Percentiles rank a stretch among this genome's conserved stretches.
Evolutionary conservation across 257 asterid genomes (phyloP).

Genomic region (Ehretia macrophylla): DNA sequence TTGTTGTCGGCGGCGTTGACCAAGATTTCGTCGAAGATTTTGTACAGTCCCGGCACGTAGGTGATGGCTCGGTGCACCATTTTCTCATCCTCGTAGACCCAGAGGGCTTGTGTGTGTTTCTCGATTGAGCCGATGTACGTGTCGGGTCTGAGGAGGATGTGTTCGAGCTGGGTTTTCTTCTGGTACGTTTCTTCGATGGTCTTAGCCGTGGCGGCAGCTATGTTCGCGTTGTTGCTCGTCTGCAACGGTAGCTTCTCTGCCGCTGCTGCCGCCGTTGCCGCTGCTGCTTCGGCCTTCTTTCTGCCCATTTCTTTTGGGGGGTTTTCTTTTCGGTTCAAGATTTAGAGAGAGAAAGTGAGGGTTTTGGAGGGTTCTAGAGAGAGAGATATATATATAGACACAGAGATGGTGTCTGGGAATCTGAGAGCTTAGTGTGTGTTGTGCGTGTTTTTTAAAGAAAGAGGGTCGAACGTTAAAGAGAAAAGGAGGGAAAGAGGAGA

Average conservation of each 20-base stretch:
- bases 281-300: constrained; percentile 6
- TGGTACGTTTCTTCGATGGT: constrained; percentile 93
- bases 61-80: constrained; percentile 58
- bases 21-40: constrained; percentile 88
- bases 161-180: constrained; percentile 93
- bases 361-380: not conserved
- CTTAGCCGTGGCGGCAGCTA: constrained; percentile 34
- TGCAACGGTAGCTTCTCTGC: constrained; percentile 53
- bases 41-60: constrained; percentile 88
- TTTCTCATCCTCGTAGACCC: constrained; percentile 62
- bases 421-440: not conserved
- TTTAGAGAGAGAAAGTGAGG: constrained; percentile 9
- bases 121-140: constrained; percentile 93
- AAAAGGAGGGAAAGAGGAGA: constrained; percentile 22
- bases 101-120: constrained; percentile 65
- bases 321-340: too few species aligned
- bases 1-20: constrained; percentile 95
- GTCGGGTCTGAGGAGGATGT: constrained; percentile 95
- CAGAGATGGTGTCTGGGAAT: constrained; percentile 49
- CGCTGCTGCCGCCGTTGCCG: constrained; percentile 39
- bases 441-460: not conserved
- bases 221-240: constrained; percentile 73
- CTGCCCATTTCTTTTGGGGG: too few species aligned
- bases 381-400: constrained; percentile 59
- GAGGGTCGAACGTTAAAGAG: not conserved